Base-by-base conservation (phyloP, 2,329 filamentous ascomycete species). In the Helotiales sp. region DNA sequence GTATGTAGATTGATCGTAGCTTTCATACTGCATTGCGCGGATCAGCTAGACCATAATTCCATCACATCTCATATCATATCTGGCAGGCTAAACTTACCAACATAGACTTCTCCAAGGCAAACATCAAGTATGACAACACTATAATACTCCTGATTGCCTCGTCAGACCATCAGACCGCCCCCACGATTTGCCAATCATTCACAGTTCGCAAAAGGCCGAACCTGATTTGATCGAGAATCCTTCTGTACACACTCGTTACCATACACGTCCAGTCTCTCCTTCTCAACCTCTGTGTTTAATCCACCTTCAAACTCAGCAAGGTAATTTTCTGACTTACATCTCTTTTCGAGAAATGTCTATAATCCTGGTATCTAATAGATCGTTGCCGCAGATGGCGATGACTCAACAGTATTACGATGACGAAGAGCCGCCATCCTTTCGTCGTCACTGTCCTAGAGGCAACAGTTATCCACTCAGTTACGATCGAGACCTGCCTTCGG, bases 391-490 rank as follows among this genome's bases (percentile, higher is more conserved):
- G 40, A 48, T 48, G 46, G 46, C 31, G 9, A 15, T 33, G 29
- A 17, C 15, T 48, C 46, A 8, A 15, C 61, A 56, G 38, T 67
- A 63, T 51, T 65, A 56, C 33, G 46, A 54, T 19, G 60, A 62
- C 10, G 63, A 68, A 22, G 67, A 70, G n/a, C 65, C 66, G 24
- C 48, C 57, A 9, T 49, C 60, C 15, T 65, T 66, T 51, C 67
- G 63, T 12, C 65, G 68, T 22, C 63, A 61, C 30, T 63, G 55
- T 40, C 47, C 54, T 22, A 57, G 60, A 42, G 66, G 67, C 6
- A 63, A 66, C 34, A 61, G 59, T 24, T 70, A 68, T 50, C 55
- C 66, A 46, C 33, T 70, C 10, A 63, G 57, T 50, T 67, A 69
- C 52, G 67, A 71, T 12, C 63, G 68, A 59, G 66, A 66, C 10